Evolutionary conservation across 2,329 filamentous ascomycete genomes (phyloP).

Genomic region (Microdochium bolleyi): DNA sequence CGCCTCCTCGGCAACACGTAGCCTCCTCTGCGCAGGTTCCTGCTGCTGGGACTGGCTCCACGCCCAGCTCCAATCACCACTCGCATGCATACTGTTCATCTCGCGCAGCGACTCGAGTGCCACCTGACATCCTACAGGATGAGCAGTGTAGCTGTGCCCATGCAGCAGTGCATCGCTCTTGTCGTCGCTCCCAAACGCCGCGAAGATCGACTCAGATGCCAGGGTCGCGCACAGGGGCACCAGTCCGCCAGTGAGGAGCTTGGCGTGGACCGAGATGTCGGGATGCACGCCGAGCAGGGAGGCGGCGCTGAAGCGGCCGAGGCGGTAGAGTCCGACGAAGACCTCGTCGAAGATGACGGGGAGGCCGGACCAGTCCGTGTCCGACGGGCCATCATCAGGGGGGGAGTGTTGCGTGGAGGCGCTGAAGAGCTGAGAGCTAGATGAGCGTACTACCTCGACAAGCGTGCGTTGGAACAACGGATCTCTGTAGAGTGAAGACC

Average conservation of each 20-base stretch:
- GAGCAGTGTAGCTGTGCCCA: conserved; percentile 81
- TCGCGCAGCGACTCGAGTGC: conserved; percentile 57
- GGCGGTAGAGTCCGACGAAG: conserved; percentile 77
- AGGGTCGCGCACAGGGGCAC: conserved; percentile 71
- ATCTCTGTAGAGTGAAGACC: conserved; percentile 41
- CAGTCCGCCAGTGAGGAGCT: conserved; percentile 73
- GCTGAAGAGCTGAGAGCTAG: conserved; percentile 43
- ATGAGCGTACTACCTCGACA: conserved; percentile 56
- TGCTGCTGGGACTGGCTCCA: conserved; percentile 37
- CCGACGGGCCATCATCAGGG: no score
- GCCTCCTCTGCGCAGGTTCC: not conserved
- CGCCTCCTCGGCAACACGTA: no score
- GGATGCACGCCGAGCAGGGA: conserved; percentile 61
- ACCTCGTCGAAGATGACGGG: conserved; percentile 82
- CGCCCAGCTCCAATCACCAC: conserved; percentile 48
- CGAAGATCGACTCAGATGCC: conserved; percentile 66
- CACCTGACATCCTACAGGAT: conserved; percentile 73
- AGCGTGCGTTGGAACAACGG: conserved; percentile 73
- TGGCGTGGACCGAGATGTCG: conserved; percentile 75
- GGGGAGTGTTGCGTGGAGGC: conserved; percentile 4
- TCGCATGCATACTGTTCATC: conserved; percentile 49
- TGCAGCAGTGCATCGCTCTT: conserved; percentile 76
- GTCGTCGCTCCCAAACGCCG: conserved; percentile 60
- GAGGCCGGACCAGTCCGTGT: conserved; percentile 58
- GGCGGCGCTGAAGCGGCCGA: conserved; percentile 64